Base-by-base conservation (phyloP, 2,329 filamentous ascomycete genomes). In the Talaromyces albobiverticillius region DNA sequence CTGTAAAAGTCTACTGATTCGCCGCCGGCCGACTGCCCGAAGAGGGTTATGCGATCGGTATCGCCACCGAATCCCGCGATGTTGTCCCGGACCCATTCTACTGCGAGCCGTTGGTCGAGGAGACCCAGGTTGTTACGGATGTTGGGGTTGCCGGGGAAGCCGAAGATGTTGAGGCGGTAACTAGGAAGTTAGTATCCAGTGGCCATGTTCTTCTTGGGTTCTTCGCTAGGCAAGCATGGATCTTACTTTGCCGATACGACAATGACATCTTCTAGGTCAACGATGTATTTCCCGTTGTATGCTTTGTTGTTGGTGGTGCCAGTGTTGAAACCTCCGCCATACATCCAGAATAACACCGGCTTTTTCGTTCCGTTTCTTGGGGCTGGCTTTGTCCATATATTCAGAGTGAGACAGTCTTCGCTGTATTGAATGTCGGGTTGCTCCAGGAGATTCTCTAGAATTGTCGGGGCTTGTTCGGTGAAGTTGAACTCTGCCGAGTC, bases 51-150 rank as follows among this genome's bases (percentile, higher is more conserved):
- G 66, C 87, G 88, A 16, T 78, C 75, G 0, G 88, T 85, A 65
- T 93, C 88, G n/a, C 90, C 90, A 7, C 90, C 90, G 64, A 94
- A 95, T 0, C 82, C 78, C 1, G 75, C 83, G 51, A 93, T 90
- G 60, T 92, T 90, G 61, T 90, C 87, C 6, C 86, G 83, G 0
- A 89, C 82, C 89, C 89, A 93, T 65, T 91, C 73, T 5, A 93
- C 75, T 0, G 82, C 88, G 59, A 88, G 76, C 23, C 87, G 79
- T 62, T 92, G 88, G 62, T 93, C 89, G 0, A 88, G 76, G 2
- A 89, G 77, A 2, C 89, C 89, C 3, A 90, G 68, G 64, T 92
- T 93, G 16, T 53, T 48, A n/a, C 34, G 13, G n/a, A 47, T 34
- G 11, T 32, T 46, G 26, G 51, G 51, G 11, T 46, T 26, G 16